Percentiles rank a stretch among this genome's conserved stretches.
Evolutionary conservation across 495 filamentous ascomycete species (phyloP).

Genomic region (Viridothelium virens): DNA sequence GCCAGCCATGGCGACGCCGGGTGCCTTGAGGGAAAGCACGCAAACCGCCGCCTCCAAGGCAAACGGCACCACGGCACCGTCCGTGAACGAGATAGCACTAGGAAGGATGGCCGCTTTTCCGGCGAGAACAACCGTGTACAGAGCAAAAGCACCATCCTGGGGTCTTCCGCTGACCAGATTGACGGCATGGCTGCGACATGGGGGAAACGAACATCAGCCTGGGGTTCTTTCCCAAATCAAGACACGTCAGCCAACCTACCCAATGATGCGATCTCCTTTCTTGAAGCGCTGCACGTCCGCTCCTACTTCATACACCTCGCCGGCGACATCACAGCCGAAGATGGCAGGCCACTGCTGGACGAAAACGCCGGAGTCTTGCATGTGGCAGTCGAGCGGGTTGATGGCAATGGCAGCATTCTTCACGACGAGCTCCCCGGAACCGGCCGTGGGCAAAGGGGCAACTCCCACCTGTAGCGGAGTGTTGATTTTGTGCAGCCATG

Average conservation of each 20-base stretch:
- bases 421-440: conserved; percentile 35
- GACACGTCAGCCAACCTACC: conserved; percentile 21
- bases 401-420: conserved; percentile 40
- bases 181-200: conserved; percentile 32
- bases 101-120: conserved; percentile 34
- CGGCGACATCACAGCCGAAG: conserved; percentile 22
- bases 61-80: conserved; percentile 36
- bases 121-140: conserved; percentile 28
- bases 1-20: conserved; percentile 27
- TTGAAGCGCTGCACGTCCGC: conserved; percentile 33
- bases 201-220: conserved; percentile 21
- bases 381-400: conserved; percentile 34
- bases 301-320: conserved; percentile 16
- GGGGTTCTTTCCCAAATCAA: conserved; percentile 6
- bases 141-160: conserved; percentile 32
- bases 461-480: conserved; percentile 34
- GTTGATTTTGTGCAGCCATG: conserved; percentile 34
- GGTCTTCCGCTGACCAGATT: conserved; percentile 44
- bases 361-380: conserved; percentile 15
- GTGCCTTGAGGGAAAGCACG: conserved; percentile 30
- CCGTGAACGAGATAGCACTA: conserved; percentile 30
- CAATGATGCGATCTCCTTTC: conserved; percentile 41
- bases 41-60: conserved; percentile 33
- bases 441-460: conserved; percentile 33
- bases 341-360: conserved; percentile 16